A percentile compares a stretch with the other conserved stretches of the same genome.
Evolutionary conservation across 345 rosid species (phyloP).

Genomic region (Dovyalis caffra): DNA sequence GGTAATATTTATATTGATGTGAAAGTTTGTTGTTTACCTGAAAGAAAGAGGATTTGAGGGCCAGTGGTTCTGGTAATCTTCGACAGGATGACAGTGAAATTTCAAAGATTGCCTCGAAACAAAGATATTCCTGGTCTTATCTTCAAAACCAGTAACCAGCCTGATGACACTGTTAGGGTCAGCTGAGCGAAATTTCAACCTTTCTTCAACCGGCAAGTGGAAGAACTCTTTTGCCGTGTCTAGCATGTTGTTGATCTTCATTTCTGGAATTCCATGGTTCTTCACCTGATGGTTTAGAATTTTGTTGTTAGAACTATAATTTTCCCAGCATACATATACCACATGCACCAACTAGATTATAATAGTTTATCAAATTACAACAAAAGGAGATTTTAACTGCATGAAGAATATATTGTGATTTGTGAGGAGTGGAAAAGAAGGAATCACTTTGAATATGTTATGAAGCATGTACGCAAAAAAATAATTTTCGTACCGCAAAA

Average conservation of each 20-base stretch:
- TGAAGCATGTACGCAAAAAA: background rate
- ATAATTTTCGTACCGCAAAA: background rate
- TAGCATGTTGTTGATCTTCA: background rate
- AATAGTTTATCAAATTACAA: too few species aligned
- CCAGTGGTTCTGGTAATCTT: background rate
- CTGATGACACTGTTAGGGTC: background rate
- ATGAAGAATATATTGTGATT: too few species aligned
- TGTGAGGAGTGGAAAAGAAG: too few species aligned
- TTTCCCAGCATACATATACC: too few species aligned
- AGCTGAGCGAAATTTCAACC: background rate
- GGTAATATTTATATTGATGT: background rate
- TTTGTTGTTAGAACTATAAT: background rate
- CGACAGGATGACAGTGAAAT: background rate
- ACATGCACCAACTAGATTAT: too few species aligned
- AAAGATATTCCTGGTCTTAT: background rate
- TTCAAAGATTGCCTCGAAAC: background rate
- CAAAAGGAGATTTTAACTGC: too few species aligned
- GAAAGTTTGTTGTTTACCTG: background rate
- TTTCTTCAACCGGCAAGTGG: background rate
- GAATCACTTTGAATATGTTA: background rate
- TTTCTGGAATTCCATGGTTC: background rate
- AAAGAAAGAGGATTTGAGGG: background rate
- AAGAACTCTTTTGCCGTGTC: background rate
- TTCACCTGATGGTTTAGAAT: background rate
- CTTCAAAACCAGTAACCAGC: background rate